Evolutionary conservation across 257 asterid species (phyloP).

Genomic region (Solanum gracilifrons): DNA sequence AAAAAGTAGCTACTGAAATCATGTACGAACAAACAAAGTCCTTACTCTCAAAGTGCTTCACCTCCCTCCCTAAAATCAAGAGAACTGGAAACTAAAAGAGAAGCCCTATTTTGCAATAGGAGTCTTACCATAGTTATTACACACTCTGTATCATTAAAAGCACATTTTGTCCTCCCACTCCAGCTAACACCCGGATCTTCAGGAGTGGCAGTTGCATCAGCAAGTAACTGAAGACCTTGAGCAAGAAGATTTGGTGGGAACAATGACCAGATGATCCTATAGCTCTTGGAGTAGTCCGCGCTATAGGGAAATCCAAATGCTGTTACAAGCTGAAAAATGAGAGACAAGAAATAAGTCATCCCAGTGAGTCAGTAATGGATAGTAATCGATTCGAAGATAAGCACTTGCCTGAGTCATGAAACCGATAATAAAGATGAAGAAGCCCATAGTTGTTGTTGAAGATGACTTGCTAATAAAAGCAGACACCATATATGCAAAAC

Average conservation of each 20-base stretch:
- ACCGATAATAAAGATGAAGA: conserved; percentile 60
- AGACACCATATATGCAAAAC: conserved; percentile 72
- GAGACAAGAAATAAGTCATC: conserved; percentile 6
- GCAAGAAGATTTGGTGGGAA: conserved; percentile 95
- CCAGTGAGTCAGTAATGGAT: conserved; percentile 4
- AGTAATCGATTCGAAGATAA: conserved; percentile 1
- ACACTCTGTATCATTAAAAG: conserved; percentile 74
- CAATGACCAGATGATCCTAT: conserved; percentile 60
- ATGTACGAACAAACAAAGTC: neutral
- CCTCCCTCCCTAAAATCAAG: neutral
- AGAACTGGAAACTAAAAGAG: neutral
- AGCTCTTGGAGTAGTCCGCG: conserved; percentile 23
- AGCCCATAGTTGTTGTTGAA: conserved; percentile 70
- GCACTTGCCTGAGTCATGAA: conserved; percentile 67
- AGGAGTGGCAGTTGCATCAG: conserved; percentile 81
- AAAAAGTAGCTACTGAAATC: neutral
- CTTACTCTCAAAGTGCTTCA: neutral
- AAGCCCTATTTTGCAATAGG: neutral
- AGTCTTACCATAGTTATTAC: conserved; percentile 54
- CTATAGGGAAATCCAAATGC: conserved; percentile 83
- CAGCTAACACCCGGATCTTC: conserved; percentile 92
- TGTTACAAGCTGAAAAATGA: conserved; percentile 57
- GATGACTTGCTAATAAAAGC: conserved; percentile 71
- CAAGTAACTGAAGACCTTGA: conserved; percentile 62
- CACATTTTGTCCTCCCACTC: conserved; percentile 61